These are phyloP conservation scores for Pseudognaphalium luteoalbum DNA, from an alignment of 129 eudicot species.

Conservation along the genomic window DNA sequence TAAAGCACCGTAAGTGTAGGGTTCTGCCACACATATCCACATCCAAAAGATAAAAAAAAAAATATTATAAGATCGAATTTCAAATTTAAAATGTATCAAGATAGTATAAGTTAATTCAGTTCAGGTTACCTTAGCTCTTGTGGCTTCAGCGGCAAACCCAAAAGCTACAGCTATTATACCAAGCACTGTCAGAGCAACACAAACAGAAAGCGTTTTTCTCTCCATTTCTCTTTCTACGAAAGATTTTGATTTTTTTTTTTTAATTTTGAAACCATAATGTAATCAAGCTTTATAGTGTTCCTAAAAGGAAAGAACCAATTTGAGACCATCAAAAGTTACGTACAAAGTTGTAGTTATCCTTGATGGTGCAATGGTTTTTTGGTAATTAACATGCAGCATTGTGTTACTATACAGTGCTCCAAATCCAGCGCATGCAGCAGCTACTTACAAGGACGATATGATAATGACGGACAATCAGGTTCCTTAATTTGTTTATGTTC, in stretches of 20 bases:
- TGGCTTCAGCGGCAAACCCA: constrained; percentile 27
- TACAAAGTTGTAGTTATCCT: neutral
- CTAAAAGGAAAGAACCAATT: neutral
- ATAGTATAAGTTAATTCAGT: neutral
- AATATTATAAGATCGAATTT: too few species aligned
- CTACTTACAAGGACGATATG: too few species aligned
- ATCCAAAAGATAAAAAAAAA: neutral
- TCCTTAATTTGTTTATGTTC: too few species aligned
- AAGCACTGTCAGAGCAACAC: constrained; percentile 1
- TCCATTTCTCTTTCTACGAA: constrained; percentile 13
- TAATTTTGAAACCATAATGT: neutral
- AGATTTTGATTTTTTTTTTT: neutral
- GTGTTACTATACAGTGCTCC: too few species aligned
- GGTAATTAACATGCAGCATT: too few species aligned
- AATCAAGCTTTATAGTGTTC: neutral
- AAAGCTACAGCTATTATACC: constrained; percentile 19
- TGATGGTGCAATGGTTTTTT: too few species aligned
- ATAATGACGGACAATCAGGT: too few species aligned
- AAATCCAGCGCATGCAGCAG: too few species aligned
- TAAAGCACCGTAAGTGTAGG: neutral
- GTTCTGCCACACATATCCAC: neutral
- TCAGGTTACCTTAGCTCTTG: constrained; percentile 26
- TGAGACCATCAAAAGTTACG: neutral
- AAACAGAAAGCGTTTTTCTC: constrained; percentile 6
- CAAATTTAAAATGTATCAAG: too few species aligned